phyloP scores from a whole-genome alignment of 176 grass and related monocot genomes.

The Elaeis guineensis region DNA sequence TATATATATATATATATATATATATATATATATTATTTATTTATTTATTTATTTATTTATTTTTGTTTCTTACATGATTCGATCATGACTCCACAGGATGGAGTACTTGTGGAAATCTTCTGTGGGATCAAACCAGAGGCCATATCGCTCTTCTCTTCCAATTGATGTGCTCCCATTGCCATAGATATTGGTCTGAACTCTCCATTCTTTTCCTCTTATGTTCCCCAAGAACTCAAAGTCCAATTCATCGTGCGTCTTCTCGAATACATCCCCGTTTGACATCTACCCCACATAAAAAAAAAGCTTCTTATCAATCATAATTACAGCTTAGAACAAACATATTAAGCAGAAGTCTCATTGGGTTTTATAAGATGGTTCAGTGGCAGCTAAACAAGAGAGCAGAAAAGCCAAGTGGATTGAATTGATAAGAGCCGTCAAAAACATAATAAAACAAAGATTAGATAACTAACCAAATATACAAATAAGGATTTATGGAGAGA shows the following conservation, averaged over 20 bases:
- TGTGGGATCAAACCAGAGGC: slow-evolving; percentile 74
- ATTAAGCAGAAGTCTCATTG: too few relatives aligned
- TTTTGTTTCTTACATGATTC: slow-evolving; percentile 59
- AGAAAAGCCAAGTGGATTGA: too few relatives aligned
- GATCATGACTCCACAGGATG: slow-evolving; percentile 56
- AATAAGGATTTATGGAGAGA: too few relatives aligned
- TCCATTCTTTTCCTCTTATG: slow-evolving; percentile 50
- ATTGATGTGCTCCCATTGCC: slow-evolving; percentile 68
- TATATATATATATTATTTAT: neutral
- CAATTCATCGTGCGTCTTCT: slow-evolving; percentile 84
- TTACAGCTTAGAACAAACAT: too few relatives aligned
- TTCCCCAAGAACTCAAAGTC: slow-evolving; percentile 98
- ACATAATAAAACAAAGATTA: too few relatives aligned
- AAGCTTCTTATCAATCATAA: neutral
- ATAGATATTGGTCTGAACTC: slow-evolving; percentile 89
- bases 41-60: too few relatives aligned
- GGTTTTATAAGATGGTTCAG: too few relatives aligned
- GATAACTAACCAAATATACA: too few relatives aligned
- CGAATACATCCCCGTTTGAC: slow-evolving; percentile 82
- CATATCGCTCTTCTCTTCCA: slow-evolving; percentile 72
- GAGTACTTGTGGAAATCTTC: slow-evolving; percentile 73
- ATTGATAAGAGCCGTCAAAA: too few relatives aligned
- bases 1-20: too few relatives aligned
- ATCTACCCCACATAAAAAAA: slow-evolving; percentile 32
- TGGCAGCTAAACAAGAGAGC: too few relatives aligned